Base-by-base conservation (phyloP, 768 basidiomycete species). In the Podaxis sp. region DNA sequence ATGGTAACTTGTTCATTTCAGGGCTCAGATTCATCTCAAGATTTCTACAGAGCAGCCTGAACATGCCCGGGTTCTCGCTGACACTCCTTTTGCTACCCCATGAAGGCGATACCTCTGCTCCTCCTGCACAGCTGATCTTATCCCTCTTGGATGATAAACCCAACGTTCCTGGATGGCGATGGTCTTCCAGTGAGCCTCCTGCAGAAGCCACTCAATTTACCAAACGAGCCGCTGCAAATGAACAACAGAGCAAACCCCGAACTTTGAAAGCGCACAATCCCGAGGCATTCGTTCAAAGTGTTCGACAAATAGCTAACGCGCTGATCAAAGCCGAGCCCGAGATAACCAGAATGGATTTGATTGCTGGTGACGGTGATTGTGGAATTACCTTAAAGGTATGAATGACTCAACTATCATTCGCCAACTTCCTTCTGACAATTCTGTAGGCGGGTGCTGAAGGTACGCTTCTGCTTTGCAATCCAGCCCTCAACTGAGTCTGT, bases 41-140 rank as follows among this genome's bases (percentile, higher is more conserved):
- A 48, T 54, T 53, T 51, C 48, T 38, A 54, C 73, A 89, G 93
- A 95, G 93, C 24, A 92, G 90, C 62, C 82, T 96, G 66, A 95
- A 94, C 74, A 95, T 95, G 91, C 91, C 93, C 33, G 95, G 95
- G 2, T 92, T 96, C 73, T 95, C 93, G 15, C 77, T 96, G 64
- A 91, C 93, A 1, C 80, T 95, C 17, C 80, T 95, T 15, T 83
- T 93, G 8, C 84, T 96, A 10, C 91, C 95, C 0, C 70, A 75
- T 33, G 54, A 75, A 50, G 65, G 76, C 44, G 80, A 82, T 26
- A 60, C 74, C 1, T 69, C 72, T 40, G 74, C 77, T 1, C 78
- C 83, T 6, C 68, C 76, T 5, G 60, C 74, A 2, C 72, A 77
- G 46, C 60, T 80, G 1, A 70, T 94, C 54, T 79, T 93, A 17